Evolutionary conservation across 2,329 filamentous ascomycete species (phyloP), one percentile per base, ranked within the genome.

Genomic region (Mycogone perniciosa): DNA sequence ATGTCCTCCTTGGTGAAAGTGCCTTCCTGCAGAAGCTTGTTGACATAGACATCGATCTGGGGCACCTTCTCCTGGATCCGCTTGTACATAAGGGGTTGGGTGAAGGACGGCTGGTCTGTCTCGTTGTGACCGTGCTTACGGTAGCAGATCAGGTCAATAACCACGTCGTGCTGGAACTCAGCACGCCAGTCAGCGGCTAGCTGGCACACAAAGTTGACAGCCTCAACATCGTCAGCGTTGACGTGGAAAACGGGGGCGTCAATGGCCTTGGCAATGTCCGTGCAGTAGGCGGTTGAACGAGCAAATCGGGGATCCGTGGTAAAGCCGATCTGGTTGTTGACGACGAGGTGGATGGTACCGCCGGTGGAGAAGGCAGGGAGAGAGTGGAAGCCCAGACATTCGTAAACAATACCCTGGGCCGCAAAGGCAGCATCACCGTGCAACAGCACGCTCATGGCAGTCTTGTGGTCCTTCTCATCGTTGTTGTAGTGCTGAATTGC

Each of bases 291-390:
- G 45, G 93, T 99, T 20, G 93, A 99, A 62, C 93, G 90, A 62
- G 93, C 86, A 71, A 96, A 99, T 66, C 93, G 89, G 60, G 93
- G 93, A 67, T 99, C 93, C 26, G 93, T 99, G 48, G 93, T 99
- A 79, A 99, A 99, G 71, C 93, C 93, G 69, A 99, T 99, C 79
- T 99, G 93, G 81, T 99, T 99, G 83, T 99, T 99, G 61, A 97
- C 92, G 53, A 99, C 85, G 59, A 99, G 79, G 73, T 99, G 93
- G 62, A 99, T 88, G 52, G 93, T 99, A 66, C 93, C 93, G 63
- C 93, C 93, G 48, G 93, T 97, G 44, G 95, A 96, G 76, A 96
- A 99, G 60, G 88, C 89, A 31, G 93, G 93, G 35, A 99, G 84
- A 47, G 89, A 87, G 75, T 96, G 88, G 84, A 99, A 96, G 57